Conservation (phyloP, 108 stramenopile genomes). For the Cafeteria roenbergensis region DNA sequence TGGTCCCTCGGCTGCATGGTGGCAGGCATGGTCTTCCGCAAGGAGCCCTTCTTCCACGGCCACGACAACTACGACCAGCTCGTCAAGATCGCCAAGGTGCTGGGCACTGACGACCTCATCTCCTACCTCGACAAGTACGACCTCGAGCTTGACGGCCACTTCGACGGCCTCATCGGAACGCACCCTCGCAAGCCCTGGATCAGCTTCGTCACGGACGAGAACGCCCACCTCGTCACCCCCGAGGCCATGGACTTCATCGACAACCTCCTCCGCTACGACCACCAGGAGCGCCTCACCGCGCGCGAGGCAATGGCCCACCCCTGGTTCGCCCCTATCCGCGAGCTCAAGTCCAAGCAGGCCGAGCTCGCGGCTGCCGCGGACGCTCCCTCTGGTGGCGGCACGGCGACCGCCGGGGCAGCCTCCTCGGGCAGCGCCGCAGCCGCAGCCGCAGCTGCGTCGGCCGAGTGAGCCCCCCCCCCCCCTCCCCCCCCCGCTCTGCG, state of each 20-base stretch:
- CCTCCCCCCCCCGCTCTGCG: too few relatives aligned
- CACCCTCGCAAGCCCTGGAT: constrained; percentile 95
- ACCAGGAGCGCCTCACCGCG: constrained; percentile 91
- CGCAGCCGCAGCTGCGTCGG: too few relatives aligned
- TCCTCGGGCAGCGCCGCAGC: too few relatives aligned
- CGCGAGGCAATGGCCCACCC: constrained; percentile 90
- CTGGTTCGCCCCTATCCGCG: constrained; percentile 88
- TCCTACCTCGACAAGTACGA: constrained; percentile 89
- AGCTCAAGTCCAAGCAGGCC: constrained; percentile 13
- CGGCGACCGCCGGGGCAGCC: too few relatives aligned
- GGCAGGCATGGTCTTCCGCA: constrained; percentile 98
- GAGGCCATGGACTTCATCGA: constrained; percentile 52
- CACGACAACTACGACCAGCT: constrained; percentile 99
- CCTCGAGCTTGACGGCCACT: constrained; percentile 84
- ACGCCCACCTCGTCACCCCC: constrained; percentile 80
- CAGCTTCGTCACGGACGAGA: constrained; percentile 87
- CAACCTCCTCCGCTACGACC: constrained; percentile 67
- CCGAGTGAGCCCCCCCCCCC: too few relatives aligned
- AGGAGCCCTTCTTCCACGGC: constrained; percentile 91
- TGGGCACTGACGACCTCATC: constrained; percentile 91
- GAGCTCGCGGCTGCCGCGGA: too few relatives aligned
- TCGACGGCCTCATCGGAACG: constrained; percentile 84
- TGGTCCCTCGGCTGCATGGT: constrained; percentile 99
- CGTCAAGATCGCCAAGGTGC: constrained; percentile 90
- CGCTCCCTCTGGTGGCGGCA: too few relatives aligned